Base-by-base conservation (phyloP, 768 basidiomycete genomes). In the Amyloporia xantha region DNA sequence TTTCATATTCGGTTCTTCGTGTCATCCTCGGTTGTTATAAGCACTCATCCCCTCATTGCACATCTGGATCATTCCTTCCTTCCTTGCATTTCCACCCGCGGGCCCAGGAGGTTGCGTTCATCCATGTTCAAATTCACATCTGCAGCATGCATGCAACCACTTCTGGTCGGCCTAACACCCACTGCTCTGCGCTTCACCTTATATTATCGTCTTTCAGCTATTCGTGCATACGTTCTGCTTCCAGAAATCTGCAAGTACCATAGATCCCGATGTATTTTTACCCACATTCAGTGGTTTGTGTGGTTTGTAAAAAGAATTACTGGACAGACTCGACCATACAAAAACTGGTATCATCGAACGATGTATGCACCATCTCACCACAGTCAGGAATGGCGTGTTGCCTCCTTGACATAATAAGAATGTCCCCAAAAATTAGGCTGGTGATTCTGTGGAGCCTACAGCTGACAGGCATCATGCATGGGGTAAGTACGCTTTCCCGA, bases 151-250 rank as follows among this genome's bases (percentile, higher is more conserved):
- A 9, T 45, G 44, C 36, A n/a, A 45, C 44, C 7, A 23, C 33
- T n/a, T 30, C 44, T 20, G 44, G 19, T 24, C 27, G 44, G 44
- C 44, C 44, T 33, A 9, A n/a, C 38, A 36, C 44, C 3, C 43
- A 33, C 21, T 27, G 24, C 24, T 28, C 44, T 17, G 12, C 33
- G 36, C 44, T 19, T 5, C 27, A 33, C 44, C 33, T n/a, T 30
- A 45, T 45, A 49, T 48, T 58, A 54, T 50, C 52, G 48, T 50
- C 54, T 45, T 44, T 44, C 44, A n/a, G 30, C 42, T 55, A 52
- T 53, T 47, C 46, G 36, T 39, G 33, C 30, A 35, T 27, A 39
- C 24, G 19, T 26, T 9, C 46, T 28, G 21, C 25, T 3, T 35
- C 20, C 45, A 6, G 45, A 5, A 5, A 25, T n/a, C 20, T 37